Evolutionary conservation across 2,329 filamentous ascomycete genomes (phyloP), one percentile per base, ranked within the genome.

Genomic region (Phaeoacremonium minimum): DNA sequence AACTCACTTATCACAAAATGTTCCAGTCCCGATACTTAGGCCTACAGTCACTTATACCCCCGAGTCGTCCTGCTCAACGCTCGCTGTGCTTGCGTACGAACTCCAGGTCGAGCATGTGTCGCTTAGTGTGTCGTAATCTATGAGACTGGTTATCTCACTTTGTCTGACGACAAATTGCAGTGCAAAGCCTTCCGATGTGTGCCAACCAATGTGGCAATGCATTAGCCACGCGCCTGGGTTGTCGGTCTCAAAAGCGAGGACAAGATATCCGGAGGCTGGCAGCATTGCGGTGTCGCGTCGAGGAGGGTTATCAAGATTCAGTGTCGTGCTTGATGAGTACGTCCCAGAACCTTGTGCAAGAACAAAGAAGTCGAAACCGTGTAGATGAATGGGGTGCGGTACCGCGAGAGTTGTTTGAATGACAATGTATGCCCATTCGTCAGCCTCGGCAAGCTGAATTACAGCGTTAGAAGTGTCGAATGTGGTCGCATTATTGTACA

Each of bases 141-240:
- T 41, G 5, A 52, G 42, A 20, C 37, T 35, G 1, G 32, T 33
- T 37, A 62, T 56, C 34, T 64, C 46, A 34, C 56, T 33, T 30
- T 43, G 31, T 28, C 53, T 50, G 43, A 63, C 61, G 33, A 77
- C 46, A 46, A 77, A 72, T 52, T 79, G 74, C 30, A 77, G 54
- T 4, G 66, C 71, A 13, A 77, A 63, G 30, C 71, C 73, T 44
- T 67, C 62, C 26, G 52, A 56, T 14, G 71, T 62, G 49, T 77
- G 73, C 70, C 64, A 72, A 26, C 64, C 64, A 42, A 72, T 70
- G 45, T 69, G 62, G 46, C 63, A 68, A 44, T 67, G 40, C 49
- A 66, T 57, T n/a, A 68, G 46, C 66, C 67, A 71, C 3, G 40
- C 56, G 12, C 73, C 73, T 0, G 72, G 73, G 47, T 76, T 76